phyloP scores from a whole-genome alignment of 768 basidiomycete species.

The Daedaleopsis nitida region DNA sequence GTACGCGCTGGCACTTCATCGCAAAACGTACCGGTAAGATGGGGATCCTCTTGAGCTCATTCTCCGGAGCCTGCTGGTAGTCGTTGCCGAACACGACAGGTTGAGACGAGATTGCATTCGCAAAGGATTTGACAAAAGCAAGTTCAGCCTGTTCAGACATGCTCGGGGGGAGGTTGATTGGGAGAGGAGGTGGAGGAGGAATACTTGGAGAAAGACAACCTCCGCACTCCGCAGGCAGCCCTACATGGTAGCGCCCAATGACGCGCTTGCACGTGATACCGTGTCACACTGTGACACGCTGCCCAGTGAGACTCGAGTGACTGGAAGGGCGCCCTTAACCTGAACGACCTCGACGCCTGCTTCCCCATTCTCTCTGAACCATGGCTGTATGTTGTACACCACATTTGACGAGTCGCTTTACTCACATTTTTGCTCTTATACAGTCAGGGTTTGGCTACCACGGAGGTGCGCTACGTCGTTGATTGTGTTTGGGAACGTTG shows the following conservation, averaged over 20 bases:
- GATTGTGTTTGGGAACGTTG: not conserved
- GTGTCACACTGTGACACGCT: constrained; percentile 10
- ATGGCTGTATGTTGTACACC: constrained; percentile 42
- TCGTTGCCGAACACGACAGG: constrained; percentile 72
- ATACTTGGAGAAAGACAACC: not conserved
- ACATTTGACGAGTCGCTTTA: not conserved
- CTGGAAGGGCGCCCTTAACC: not conserved
- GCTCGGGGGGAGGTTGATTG: not conserved
- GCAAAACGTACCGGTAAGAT: constrained; percentile 58
- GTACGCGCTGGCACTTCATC: not conserved
- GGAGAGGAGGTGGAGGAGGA: not conserved
- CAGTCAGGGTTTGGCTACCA: constrained; percentile 58
- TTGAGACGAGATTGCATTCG: constrained; percentile 64
- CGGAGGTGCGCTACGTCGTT: constrained; percentile 14
- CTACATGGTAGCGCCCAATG: not conserved
- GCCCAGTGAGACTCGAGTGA: not conserved
- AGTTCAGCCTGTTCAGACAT: constrained; percentile 61
- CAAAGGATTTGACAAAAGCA: constrained; percentile 67
- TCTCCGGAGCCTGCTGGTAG: constrained; percentile 71
- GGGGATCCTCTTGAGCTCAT: constrained; percentile 69
- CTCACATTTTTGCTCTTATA: not conserved
- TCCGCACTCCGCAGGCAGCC: not conserved
- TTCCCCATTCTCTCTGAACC: constrained; percentile 18
- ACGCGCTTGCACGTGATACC: constrained; percentile 1
- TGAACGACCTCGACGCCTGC: not conserved